phyloP scores from a whole-genome alignment of 2,329 filamentous ascomycete species.

The Beauveria scarabaeidicola region DNA sequence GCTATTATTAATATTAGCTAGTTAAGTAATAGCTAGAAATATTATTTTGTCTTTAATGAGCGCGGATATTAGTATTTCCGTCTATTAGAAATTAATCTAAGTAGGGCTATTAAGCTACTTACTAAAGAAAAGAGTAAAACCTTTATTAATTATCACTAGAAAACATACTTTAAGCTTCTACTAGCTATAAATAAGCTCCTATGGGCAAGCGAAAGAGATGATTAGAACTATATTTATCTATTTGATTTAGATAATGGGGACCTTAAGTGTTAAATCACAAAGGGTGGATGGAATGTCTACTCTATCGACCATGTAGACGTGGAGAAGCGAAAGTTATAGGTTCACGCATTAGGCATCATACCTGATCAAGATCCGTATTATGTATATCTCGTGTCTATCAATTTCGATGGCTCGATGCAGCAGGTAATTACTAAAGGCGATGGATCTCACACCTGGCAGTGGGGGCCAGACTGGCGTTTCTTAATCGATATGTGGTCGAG shows the following conservation, averaged over 20 bases:
- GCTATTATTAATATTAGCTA: slow-evolving; percentile 17
- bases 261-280: slow-evolving; percentile 17
- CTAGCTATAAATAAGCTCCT: slow-evolving; percentile 16
- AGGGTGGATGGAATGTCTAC: slow-evolving; percentile 19
- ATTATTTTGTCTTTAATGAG: slow-evolving; percentile 21
- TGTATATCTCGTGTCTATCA: slow-evolving; percentile 17
- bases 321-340: slow-evolving; percentile 15
- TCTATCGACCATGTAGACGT: slow-evolving; percentile 17
- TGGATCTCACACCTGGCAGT: slow-evolving; percentile 19
- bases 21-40: slow-evolving; percentile 17
- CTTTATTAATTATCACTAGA: slow-evolving; percentile 18
- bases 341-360: slow-evolving; percentile 17
- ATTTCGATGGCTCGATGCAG: slow-evolving; percentile 20
- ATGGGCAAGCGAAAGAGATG: slow-evolving; percentile 22
- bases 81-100: slow-evolving; percentile 13
- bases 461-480: slow-evolving; percentile 16
- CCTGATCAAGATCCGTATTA: slow-evolving; percentile 20
- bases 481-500: slow-evolving; percentile 21
- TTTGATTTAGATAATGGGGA: slow-evolving; percentile 12
- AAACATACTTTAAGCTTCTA: neutral
- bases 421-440: slow-evolving; percentile 19
- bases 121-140: slow-evolving; percentile 20
- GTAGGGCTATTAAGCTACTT: slow-evolving; percentile 15
- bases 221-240: slow-evolving; percentile 23
- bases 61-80: slow-evolving; percentile 20